A percentile compares a stretch with the other conserved stretches of the same genome.
Evolutionary conservation across 176 grass and related monocot species (phyloP).

Genomic region (Aegilops umbellulata): DNA sequence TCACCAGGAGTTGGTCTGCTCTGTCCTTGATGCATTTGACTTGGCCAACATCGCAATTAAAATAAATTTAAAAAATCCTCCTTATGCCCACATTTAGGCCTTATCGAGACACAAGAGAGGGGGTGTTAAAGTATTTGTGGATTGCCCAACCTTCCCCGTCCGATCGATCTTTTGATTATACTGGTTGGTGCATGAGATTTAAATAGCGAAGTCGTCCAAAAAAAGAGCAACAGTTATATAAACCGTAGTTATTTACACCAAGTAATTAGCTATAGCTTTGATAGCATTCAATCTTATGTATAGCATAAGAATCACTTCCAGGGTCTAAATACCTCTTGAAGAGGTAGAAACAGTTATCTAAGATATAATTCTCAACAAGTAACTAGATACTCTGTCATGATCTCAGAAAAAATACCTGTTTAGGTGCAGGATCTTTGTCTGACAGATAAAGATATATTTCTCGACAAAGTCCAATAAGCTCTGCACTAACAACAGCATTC

Average conservation of each 20-base stretch:
- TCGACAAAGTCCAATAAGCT: constrained; percentile 95
- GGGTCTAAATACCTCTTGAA: background rate
- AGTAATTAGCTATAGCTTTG: background rate
- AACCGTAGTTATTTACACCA: background rate
- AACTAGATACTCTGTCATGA: background rate
- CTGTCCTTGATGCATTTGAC: too few species aligned
- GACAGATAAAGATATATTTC: constrained; percentile 97
- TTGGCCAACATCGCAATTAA: too few species aligned
- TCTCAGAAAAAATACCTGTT: constrained; percentile 53
- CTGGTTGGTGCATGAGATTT: background rate
- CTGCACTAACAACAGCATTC: constrained; percentile 76
- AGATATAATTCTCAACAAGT: background rate
- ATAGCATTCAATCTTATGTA: background rate
- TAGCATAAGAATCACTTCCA: background rate
- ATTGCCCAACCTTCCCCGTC: background rate
- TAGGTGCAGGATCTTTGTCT: constrained; percentile 75
- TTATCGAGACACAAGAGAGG: background rate
- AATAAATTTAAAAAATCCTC: too few species aligned
- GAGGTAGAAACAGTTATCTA: background rate
- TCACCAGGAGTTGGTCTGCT: too few species aligned
- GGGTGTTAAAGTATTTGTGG: background rate
- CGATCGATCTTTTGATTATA: background rate
- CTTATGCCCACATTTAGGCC: background rate
- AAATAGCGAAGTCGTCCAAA: background rate
- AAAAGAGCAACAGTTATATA: background rate